Evolutionary conservation across 2,329 filamentous ascomycete species (phyloP), one percentile per base, ranked within the genome.

Genomic region (Verticillium longisporum): DNA sequence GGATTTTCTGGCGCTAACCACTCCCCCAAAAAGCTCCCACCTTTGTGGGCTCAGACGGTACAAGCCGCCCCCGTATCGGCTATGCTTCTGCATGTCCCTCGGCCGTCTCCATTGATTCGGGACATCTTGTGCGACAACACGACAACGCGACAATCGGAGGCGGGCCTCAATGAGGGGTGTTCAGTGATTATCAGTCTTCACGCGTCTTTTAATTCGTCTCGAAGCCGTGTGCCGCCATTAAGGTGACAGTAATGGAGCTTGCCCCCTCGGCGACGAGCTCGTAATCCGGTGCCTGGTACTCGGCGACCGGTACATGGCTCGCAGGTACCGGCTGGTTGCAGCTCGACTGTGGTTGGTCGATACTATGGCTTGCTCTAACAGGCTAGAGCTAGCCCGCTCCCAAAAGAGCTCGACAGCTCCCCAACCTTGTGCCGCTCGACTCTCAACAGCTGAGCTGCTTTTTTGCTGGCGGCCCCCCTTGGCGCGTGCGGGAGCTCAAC

Each of bases 401-500:
- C 31, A 56, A 56, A 55, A 37, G 33, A 36, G 55, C 55, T 18
- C 15, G 32, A 31, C 26, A 56, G 55, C 55, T 50, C 41, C 11
- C 41, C 18, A 50, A n/a, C 41, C 9, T 18, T 50, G 6, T 7
- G 56, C 26, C 26, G 53, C 56, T 34, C 61, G 63, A 55, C 61
- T 61, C 63, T 64, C 63, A 64, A 61, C 61, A 61, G 59, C 58
- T 61, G 61, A 57, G 26, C 26, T 26, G 26, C 26, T n/a, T 26
- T 61, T 61, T 59, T 59, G 61, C 63, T 64, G 61, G 59, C 61
- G 61, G 61, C 63, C 61, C 61, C 63, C 26, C 26, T 26, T 26
- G 61, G 61, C 62, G 61, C 62, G 62, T 50, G 60, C 61, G 61
- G 60, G 62, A 64, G 58, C 62, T 64, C 63, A 64, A 64, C 63